Conservation (phyloP, 208 protist species). For the Borovskyia barvae region DNA sequence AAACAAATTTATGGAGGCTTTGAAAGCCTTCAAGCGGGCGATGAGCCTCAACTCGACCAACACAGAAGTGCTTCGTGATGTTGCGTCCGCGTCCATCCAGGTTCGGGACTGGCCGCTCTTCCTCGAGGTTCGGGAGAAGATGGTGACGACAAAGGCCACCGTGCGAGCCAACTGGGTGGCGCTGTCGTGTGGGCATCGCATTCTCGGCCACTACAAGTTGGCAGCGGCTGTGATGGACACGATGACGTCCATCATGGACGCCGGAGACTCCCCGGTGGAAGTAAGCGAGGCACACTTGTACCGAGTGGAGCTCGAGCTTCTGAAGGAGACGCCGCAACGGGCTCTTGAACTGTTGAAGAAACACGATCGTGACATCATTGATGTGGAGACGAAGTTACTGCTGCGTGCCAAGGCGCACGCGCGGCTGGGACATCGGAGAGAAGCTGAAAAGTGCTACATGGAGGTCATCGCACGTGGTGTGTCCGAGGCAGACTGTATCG, state of each 20-base stretch:
- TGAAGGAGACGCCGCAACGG: constrained; percentile 41
- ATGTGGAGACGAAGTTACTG: constrained; percentile 53
- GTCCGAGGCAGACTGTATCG: constrained; percentile 76
- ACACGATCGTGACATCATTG: constrained; percentile 66
- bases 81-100: constrained; percentile 90
- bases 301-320: constrained; percentile 73
- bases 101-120: constrained; percentile 91
- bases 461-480: constrained; percentile 65
- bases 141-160: constrained; percentile 85
- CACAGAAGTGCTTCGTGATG: constrained; percentile 88
- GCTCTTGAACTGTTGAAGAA: constrained; percentile 83
- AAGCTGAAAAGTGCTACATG: constrained; percentile 81
- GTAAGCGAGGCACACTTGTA: constrained; percentile 74
- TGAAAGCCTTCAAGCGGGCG: constrained; percentile 92
- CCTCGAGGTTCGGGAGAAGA: constrained; percentile 78
- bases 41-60: constrained; percentile 74
- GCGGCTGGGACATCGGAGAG: constrained; percentile 64
- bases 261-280: constrained; percentile 67
- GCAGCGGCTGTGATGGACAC: constrained; percentile 75
- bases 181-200: constrained; percentile 76
- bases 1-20: constrained; percentile 87
- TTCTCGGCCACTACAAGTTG: constrained; percentile 70
- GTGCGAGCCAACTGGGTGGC: constrained; percentile 89
- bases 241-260: constrained; percentile 76
- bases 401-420: constrained; percentile 69